Percentiles rank a stretch among this genome's conserved stretches.
Evolutionary conservation across 2,329 filamentous ascomycete genomes (phyloP).

Genomic region (Fusarium subtropicale): DNA sequence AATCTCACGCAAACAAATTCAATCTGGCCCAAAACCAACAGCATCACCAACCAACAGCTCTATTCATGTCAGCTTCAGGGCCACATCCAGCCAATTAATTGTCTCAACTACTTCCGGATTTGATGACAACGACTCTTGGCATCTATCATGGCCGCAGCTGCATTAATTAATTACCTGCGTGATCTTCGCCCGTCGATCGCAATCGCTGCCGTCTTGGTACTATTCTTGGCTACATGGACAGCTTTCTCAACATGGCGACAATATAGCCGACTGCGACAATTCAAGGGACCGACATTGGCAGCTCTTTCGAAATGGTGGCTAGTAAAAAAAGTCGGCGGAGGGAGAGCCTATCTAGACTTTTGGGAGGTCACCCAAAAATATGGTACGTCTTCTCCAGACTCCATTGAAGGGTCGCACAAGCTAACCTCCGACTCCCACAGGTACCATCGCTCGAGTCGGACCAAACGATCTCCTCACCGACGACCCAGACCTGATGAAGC

Average conservation of each 20-base stretch:
- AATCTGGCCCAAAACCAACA: neutral
- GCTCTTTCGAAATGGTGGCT: constrained; percentile 57
- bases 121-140: neutral
- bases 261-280: constrained; percentile 55
- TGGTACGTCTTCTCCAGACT: constrained; percentile 41
- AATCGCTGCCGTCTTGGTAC: constrained; percentile 10
- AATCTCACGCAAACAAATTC: neutral
- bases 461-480: constrained; percentile 56
- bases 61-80: neutral
- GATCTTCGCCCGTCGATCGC: constrained; percentile 18
- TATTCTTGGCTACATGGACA: constrained; percentile 25
- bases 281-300: constrained; percentile 55
- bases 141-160: constrained; percentile 13
- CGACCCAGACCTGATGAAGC: constrained; percentile 54
- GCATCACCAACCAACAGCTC: neutral
- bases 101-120: neutral
- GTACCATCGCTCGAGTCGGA: constrained; percentile 55
- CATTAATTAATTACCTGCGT: neutral
- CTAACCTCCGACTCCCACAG: constrained; percentile 27
- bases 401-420: neutral
- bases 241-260: constrained; percentile 39
- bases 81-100: neutral
- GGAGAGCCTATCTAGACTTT: constrained; percentile 52
- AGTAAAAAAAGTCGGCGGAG: constrained; percentile 47
- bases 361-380: constrained; percentile 53